Percentiles rank a stretch among this genome's conserved stretches.
Evolutionary conservation across 1,139 yeast genomes (phyloP).

Genomic region (Hanseniaspora gamundiae): DNA sequence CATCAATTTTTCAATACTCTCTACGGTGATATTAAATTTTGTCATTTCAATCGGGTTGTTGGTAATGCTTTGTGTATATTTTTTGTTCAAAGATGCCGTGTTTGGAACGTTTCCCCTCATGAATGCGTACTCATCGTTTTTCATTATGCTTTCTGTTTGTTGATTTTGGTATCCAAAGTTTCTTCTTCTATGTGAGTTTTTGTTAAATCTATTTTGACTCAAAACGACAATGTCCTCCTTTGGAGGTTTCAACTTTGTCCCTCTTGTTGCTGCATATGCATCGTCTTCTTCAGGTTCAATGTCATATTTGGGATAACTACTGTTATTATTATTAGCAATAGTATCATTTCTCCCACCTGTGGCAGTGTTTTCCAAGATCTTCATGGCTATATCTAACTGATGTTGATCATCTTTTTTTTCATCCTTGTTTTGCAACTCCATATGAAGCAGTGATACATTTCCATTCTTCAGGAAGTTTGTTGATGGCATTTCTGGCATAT

Average conservation of each 20-base stretch:
- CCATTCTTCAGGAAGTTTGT: not conserved
- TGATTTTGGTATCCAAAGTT: conserved; percentile 11
- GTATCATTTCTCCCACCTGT: not conserved
- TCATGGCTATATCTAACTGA: not conserved
- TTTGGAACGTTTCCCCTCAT: not conserved
- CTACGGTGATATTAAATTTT: not conserved
- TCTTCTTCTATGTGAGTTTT: not conserved
- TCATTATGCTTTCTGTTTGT: not conserved
- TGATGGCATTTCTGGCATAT: not conserved
- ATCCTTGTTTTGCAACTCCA: not conserved
- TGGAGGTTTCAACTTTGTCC: not conserved
- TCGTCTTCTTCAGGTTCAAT: not conserved
- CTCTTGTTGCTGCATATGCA: not conserved
- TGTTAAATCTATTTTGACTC: not conserved
- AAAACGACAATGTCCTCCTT: not conserved
- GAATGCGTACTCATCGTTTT: not conserved
- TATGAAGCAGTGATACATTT: not conserved
- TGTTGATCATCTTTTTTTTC: not conserved
- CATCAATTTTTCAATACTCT: not conserved
- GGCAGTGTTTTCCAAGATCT: not conserved
- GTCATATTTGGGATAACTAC: too few relatives aligned
- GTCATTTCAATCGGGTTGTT: not conserved
- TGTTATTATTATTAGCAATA: too few relatives aligned
- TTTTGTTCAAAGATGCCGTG: not conserved
- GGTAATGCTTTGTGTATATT: not conserved